phyloP scores from a whole-genome alignment of 208 protist species.

The Wallacemonas sp. region DNA sequence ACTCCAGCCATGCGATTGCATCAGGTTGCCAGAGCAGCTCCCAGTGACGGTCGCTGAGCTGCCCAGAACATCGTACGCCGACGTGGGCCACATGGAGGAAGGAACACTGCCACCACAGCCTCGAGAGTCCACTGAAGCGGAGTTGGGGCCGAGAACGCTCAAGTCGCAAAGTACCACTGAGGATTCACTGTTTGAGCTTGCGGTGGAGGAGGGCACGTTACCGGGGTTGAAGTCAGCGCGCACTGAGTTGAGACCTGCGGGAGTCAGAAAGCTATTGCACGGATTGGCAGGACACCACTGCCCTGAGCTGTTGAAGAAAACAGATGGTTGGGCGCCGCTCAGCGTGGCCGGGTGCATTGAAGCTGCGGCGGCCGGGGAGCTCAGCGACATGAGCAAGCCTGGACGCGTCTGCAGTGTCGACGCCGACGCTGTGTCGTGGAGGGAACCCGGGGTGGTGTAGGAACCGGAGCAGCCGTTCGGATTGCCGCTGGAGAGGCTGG shows the following conservation, averaged over 20 bases:
- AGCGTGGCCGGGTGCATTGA: not conserved
- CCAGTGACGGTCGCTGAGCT: too few species aligned
- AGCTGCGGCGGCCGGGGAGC: not conserved
- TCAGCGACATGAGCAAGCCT: not conserved
- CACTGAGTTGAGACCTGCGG: not conserved
- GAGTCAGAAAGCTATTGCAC: slow-evolving; percentile 1
- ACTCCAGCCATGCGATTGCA: not conserved
- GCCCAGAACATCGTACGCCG: not conserved
- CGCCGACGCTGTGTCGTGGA: not conserved
- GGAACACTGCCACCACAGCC: not conserved
- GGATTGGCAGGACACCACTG: not conserved
- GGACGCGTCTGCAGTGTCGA: not conserved
- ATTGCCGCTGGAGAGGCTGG: not conserved
- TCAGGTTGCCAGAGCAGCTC: not conserved
- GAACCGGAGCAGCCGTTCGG: not conserved
- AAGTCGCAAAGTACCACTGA: not conserved
- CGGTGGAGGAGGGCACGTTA: too few species aligned
- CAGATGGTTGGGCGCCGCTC: not conserved
- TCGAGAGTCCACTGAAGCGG: not conserved
- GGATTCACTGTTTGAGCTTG: not conserved
- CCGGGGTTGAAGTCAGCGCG: not conserved
- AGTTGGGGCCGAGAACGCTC: not conserved
- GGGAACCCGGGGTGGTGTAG: not conserved
- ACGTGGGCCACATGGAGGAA: not conserved
- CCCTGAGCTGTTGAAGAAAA: not conserved